Percentiles rank a stretch among this genome's conserved stretches.
These are phyloP conservation scores for Mycena vulgaris DNA, from an alignment of 768 basidiomycete genomes.

Conservation along the genomic window DNA sequence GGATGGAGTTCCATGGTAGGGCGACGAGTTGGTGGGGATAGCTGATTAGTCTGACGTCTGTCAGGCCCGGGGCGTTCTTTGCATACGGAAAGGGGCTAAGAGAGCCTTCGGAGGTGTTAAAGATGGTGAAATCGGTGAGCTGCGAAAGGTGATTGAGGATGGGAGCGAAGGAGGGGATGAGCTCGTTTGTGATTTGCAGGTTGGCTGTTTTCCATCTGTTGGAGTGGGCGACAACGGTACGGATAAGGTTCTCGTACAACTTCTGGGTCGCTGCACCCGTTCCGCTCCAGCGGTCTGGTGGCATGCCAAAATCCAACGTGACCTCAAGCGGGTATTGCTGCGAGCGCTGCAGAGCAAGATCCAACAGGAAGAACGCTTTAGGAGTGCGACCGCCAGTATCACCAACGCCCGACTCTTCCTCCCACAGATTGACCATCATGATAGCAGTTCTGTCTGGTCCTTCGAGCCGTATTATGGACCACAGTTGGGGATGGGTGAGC, in stretches of 20 bases:
- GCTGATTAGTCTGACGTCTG: background rate
- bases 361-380: slow-evolving; percentile 6
- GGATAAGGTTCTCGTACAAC: background rate
- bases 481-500: slow-evolving; percentile 19
- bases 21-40: background rate
- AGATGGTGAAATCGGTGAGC: background rate
- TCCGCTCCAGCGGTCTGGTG: background rate
- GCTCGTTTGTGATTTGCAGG: background rate
- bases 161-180: slow-evolving; percentile 12
- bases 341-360: slow-evolving; percentile 22
- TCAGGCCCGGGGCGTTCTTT: slow-evolving; percentile 6
- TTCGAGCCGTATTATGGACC: slow-evolving; percentile 12
- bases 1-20: slow-evolving; percentile 16
- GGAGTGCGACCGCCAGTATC: background rate
- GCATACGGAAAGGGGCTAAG: slow-evolving; percentile 1
- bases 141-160: background rate
- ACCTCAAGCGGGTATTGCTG: slow-evolving; percentile 10
- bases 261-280: background rate
- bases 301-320: background rate
- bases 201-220: slow-evolving; percentile 24
- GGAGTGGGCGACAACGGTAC: slow-evolving; percentile 20
- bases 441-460: background rate
- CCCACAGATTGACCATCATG: slow-evolving; percentile 3
- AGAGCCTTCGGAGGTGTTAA: background rate
- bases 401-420: background rate